Evolutionary conservation across 1,284 basidiomycete genomes (phyloP).

Genomic region (Kwoniella shivajii): DNA sequence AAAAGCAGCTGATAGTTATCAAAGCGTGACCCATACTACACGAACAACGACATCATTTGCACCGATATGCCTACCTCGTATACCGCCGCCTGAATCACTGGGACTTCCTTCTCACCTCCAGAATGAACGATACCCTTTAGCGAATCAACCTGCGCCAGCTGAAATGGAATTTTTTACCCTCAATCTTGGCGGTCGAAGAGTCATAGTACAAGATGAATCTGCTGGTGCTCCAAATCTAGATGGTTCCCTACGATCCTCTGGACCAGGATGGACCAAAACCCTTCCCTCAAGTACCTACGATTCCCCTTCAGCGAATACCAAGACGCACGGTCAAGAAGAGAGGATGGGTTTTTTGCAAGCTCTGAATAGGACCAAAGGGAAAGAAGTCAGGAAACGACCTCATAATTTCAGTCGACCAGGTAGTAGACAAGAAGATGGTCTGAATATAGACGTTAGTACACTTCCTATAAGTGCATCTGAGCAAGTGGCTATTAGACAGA

Average conservation of each 20-base stretch:
- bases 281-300: not conserved
- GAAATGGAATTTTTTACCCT: slow-evolving; percentile 48
- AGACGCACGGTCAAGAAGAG: slow-evolving; percentile 6
- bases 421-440: slow-evolving; percentile 8
- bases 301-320: not conserved
- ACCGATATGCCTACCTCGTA: slow-evolving; percentile 47
- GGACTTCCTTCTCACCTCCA: slow-evolving; percentile 34
- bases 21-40: slow-evolving; percentile 47
- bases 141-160: slow-evolving; percentile 44
- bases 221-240: slow-evolving; percentile 1
- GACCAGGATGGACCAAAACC: slow-evolving; percentile 30
- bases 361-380: slow-evolving; percentile 31
- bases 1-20: slow-evolving; percentile 9
- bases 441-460: slow-evolving; percentile 9
- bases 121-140: slow-evolving; percentile 44
- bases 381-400: slow-evolving; percentile 42
- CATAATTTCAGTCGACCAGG: slow-evolving; percentile 21
- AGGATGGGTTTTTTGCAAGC: slow-evolving; percentile 31
- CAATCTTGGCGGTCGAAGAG: slow-evolving; percentile 42
- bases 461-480: slow-evolving; percentile 23
- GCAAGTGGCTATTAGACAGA: slow-evolving; percentile 3
- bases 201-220: slow-evolving; percentile 46
- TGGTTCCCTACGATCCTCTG: slow-evolving; percentile 15
- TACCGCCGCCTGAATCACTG: slow-evolving; percentile 39
- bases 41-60: slow-evolving; percentile 51